Evolutionary conservation across 768 basidiomycete species (phyloP).

Genomic region (Suillus subalutaceus): DNA sequence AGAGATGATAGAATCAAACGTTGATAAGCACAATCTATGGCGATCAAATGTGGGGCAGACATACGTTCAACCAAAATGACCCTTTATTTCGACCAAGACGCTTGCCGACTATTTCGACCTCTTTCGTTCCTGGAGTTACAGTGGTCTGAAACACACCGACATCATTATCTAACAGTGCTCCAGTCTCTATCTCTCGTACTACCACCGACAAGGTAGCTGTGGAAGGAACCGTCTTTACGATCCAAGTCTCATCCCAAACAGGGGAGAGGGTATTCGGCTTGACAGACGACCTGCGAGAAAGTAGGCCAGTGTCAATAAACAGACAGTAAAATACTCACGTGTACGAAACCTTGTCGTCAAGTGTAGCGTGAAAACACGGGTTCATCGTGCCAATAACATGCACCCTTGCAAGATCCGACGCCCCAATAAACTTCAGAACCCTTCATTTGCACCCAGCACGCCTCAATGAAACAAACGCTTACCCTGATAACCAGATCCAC

Average conservation of each 20-base stretch:
- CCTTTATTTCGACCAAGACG: conserved; percentile 54
- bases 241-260: conserved; percentile 80
- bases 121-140: conserved; percentile 60
- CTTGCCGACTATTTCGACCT: conserved; percentile 61
- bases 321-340: conserved; percentile 47
- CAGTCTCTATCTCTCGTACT: conserved; percentile 72
- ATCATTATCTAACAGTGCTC: conserved; percentile 56
- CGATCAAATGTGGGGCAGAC: conserved; percentile 15
- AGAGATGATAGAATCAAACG: conserved; percentile 7
- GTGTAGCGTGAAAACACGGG: conserved; percentile 71
- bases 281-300: conserved; percentile 59
- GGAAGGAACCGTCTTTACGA: conserved; percentile 69
- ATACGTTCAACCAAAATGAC: conserved; percentile 70
- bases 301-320: conserved; percentile 7
- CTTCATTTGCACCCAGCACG: conserved; percentile 14
- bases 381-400: conserved; percentile 66
- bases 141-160: conserved; percentile 64
- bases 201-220: conserved; percentile 61
- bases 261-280: conserved; percentile 57
- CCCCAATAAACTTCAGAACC: conserved; percentile 63
- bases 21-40: conserved; percentile 2
- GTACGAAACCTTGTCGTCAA: conserved; percentile 66
- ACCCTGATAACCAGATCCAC: conserved; percentile 64
- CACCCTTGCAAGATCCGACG: conserved; percentile 68
- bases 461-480: conserved; percentile 11